Evolutionary conservation across 1,284 basidiomycete species (phyloP).

Genomic region (Takashimella koratensis): DNA sequence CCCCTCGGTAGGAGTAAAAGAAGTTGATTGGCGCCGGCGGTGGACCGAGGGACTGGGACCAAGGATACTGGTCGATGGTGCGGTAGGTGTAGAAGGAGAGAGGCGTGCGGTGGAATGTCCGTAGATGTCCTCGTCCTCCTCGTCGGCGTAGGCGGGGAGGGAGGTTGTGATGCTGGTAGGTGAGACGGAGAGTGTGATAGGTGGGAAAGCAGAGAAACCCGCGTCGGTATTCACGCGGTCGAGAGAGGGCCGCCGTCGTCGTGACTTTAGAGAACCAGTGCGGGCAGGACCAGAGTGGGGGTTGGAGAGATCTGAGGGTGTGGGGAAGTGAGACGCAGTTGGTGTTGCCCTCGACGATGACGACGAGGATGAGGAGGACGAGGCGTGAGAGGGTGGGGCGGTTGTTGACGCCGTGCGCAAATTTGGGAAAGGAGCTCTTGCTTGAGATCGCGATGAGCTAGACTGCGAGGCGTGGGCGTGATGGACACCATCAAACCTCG

Average conservation of each 20-base stretch:
- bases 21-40: neutral
- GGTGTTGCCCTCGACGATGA: constrained; percentile 9
- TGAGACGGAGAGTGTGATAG: neutral
- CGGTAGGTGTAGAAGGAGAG: neutral
- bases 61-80: neutral
- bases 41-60: neutral
- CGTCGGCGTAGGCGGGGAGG: neutral
- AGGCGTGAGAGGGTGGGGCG: neutral
- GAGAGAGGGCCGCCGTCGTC: neutral
- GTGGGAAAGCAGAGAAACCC: too few species aligned
- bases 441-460: too few species aligned
- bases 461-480: too few species aligned
- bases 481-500: too few species aligned
- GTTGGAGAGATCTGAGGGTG: neutral
- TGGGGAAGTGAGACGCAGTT: neutral
- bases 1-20: neutral
- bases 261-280: neutral
- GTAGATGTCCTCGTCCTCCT: neutral
- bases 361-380: neutral
- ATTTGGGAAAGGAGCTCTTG: neutral
- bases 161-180: neutral
- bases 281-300: neutral
- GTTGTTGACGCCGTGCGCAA: neutral
- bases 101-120: neutral
- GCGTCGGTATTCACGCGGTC: neutral